Conservation (phyloP, 2,329 filamentous ascomycete species). For the Hymenoscyphus occultus region DNA sequence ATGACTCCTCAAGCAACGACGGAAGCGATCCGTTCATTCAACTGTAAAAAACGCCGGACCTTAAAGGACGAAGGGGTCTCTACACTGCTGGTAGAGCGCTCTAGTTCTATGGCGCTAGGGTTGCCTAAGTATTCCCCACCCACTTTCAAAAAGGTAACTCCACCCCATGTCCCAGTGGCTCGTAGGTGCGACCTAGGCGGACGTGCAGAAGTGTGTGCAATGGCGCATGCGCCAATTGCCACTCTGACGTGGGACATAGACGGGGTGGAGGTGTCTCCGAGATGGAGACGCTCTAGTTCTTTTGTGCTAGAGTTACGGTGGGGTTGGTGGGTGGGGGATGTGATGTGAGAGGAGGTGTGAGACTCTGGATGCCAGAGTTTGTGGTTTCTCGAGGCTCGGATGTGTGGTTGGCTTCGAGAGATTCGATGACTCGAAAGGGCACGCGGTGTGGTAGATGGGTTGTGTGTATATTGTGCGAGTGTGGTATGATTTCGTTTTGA, state of each 20-base stretch:
- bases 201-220: neutral
- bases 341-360: neutral
- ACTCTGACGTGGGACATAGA: neutral
- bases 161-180: neutral
- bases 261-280: neutral
- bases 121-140: neutral
- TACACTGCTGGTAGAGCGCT: neutral
- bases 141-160: neutral
- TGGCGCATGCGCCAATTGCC: neutral
- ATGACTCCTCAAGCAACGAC: neutral
- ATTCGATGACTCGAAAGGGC: neutral
- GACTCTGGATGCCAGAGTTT: neutral
- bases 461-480: neutral
- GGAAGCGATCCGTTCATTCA: neutral
- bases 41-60: neutral
- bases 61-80: neutral
- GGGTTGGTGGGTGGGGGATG: constrained; percentile 1
- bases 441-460: neutral
- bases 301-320: neutral
- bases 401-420: neutral
- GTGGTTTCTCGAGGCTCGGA: neutral
- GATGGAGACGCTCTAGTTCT: neutral
- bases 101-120: neutral
- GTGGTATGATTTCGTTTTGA: neutral
- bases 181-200: neutral